A percentile compares a stretch with the other conserved stretches of the same genome.
Conservation (phyloP, 139 green algal genomes). For the Trebouxia sp. region DNA sequence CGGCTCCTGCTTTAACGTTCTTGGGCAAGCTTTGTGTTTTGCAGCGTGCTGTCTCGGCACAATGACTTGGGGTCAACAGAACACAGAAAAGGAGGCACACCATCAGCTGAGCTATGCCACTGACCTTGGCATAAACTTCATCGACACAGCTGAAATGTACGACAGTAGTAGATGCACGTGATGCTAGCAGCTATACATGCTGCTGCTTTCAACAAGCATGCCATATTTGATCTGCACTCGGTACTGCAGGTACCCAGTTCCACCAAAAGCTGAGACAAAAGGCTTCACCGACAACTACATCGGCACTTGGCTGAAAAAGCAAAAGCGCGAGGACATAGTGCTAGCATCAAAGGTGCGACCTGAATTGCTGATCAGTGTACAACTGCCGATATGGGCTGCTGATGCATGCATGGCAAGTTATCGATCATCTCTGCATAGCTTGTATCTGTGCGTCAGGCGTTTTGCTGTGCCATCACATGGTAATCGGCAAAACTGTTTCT, state of each 20-base stretch:
- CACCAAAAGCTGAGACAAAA: slow-evolving; percentile 46
- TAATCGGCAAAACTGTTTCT: too few relatives aligned
- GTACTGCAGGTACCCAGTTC: slow-evolving; percentile 66
- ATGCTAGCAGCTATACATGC: background rate
- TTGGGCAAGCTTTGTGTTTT: too few relatives aligned
- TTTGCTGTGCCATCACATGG: too few relatives aligned
- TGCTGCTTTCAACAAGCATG: background rate
- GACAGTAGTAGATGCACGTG: background rate
- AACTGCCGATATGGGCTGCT: background rate
- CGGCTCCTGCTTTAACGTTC: too few relatives aligned
- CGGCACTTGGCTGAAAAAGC: slow-evolving; percentile 74
- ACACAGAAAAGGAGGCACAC: slow-evolving; percentile 65
- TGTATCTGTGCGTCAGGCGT: too few relatives aligned
- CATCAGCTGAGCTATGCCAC: slow-evolving; percentile 60
- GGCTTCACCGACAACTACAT: slow-evolving; percentile 86
- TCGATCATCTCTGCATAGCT: background rate
- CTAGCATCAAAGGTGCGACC: slow-evolving; percentile 82
- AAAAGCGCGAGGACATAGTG: slow-evolving; percentile 72
- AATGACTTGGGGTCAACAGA: slow-evolving; percentile 89
- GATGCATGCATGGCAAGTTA: background rate
- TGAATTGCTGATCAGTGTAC: slow-evolving; percentile 16
- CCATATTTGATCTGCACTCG: background rate
- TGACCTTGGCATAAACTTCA: slow-evolving; percentile 84
- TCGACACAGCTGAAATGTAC: slow-evolving; percentile 76
- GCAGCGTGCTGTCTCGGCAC: slow-evolving; percentile 69